Base-by-base conservation (phyloP, 1,139 yeast genomes). In the Scheffersomyces insectosa region DNA sequence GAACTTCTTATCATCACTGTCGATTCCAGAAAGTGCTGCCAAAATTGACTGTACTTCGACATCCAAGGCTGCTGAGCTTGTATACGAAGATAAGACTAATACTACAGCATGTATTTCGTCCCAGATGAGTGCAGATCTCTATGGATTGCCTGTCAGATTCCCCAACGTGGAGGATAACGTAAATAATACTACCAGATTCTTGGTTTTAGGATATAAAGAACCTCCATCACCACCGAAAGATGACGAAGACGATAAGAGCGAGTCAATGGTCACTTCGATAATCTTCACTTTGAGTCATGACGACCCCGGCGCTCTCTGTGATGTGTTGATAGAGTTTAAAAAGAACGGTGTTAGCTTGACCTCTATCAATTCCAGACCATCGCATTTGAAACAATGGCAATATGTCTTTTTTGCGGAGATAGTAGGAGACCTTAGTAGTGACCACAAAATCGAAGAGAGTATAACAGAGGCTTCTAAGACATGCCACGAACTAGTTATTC, bases 101-200 rank as follows among this genome's bases (percentile, higher is more conserved):
- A 66, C 68, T 5, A 58, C 63, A 47, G 81, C 75, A 48, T 79
- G 83, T 61, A 75, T 68, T 44, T 68, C 75, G 12, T 72, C 80
- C 7, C 57, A 67, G 29, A 80, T 82, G 51, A 93, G 97, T 10
- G 81, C 93, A 3, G 68, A 70, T 14, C 68, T 86, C 16, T 82
- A 83, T 52, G 69, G 75, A 1, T 77, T 86, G 15, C 85, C 88
- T 0, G 74, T 88, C 1, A 55, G 83, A 33, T 62, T 66, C 28
- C 57, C 69, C 5, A 76, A 79, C 45, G 78, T 93, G 36, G 95
- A 91, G 57, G 96, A 91, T 57, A 72, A 72, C 45, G 62, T 70
- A 36, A 82, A 80, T 29, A 93, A 93, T 62, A 88, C 96, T 4
- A 93, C 99, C 2, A 68, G 98, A 48, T 93, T 93, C 59, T 65